Conservation (phyloP, 768 basidiomycete species). For the Suillus variegatus region DNA sequence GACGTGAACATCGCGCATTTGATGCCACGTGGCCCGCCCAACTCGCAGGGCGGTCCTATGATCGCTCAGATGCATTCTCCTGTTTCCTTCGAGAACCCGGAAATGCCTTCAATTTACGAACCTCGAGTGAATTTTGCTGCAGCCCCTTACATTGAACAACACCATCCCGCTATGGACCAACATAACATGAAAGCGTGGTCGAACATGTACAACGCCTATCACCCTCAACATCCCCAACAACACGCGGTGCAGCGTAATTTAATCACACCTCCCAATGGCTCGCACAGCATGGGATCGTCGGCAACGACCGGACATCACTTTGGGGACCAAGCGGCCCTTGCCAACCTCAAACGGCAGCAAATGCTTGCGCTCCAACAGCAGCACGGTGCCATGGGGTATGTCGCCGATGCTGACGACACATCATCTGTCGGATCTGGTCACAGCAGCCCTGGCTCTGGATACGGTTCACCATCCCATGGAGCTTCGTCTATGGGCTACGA, state of each 20-base stretch:
- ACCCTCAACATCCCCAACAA: slow-evolving; percentile 15
- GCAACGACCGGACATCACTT: slow-evolving; percentile 13
- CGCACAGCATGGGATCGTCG: slow-evolving; percentile 30
- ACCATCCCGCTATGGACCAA: slow-evolving; percentile 17
- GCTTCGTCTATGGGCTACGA: slow-evolving; percentile 37
- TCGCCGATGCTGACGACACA: slow-evolving; percentile 39
- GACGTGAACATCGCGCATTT: slow-evolving; percentile 27
- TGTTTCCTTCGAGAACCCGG: slow-evolving; percentile 55
- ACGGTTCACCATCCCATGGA: slow-evolving; percentile 30
- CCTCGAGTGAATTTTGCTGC: slow-evolving; percentile 36
- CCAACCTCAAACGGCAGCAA: slow-evolving; percentile 30
- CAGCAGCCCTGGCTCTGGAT: slow-evolving; percentile 33
- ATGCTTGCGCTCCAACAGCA: slow-evolving; percentile 34
- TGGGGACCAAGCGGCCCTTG: slow-evolving; percentile 25
- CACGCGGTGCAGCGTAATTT: slow-evolving; percentile 36
- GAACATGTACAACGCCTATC: slow-evolving; percentile 31
- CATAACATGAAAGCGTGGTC: slow-evolving; percentile 29
- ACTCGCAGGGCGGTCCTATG: slow-evolving; percentile 39
- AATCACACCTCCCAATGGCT: slow-evolving; percentile 44
- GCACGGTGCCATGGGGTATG: slow-evolving; percentile 22
- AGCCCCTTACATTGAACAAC: slow-evolving; percentile 22
- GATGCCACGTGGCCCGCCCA: slow-evolving; percentile 22
- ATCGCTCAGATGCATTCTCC: slow-evolving; percentile 45
- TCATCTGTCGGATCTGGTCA: slow-evolving; percentile 40
- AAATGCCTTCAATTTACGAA: slow-evolving; percentile 47